These are phyloP conservation scores for Candida stauntonica DNA, from an alignment of 805 yeast species.

Conservation along the genomic window DNA sequence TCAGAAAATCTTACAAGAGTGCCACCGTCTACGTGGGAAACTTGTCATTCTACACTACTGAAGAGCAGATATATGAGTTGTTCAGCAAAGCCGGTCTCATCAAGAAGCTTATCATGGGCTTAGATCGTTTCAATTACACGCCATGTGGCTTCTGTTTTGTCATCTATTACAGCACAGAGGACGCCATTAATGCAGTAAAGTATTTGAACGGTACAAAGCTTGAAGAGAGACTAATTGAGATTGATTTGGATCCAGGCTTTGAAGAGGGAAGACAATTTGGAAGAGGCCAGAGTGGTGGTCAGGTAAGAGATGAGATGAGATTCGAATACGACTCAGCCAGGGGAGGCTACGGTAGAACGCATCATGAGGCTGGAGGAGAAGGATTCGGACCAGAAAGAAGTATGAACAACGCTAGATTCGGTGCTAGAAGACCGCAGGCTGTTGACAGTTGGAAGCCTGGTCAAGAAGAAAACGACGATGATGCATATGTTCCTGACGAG, in stretches of 20 bases:
- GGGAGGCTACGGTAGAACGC: slow-evolving; percentile 37
- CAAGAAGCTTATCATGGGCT: slow-evolving; percentile 85
- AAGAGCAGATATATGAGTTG: slow-evolving; percentile 88
- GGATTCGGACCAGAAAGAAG: slow-evolving; percentile 8
- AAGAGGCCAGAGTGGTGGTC: slow-evolving; percentile 90
- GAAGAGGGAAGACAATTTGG: slow-evolving; percentile 95
- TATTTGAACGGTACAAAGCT: slow-evolving; percentile 77
- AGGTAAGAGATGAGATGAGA: slow-evolving; percentile 66
- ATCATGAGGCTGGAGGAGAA: slow-evolving; percentile 5
- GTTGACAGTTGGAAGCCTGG: slow-evolving; percentile 24
- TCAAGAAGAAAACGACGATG: slow-evolving; percentile 10
- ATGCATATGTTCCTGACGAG: not conserved
- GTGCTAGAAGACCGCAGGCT: slow-evolving; percentile 28
- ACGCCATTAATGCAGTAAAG: slow-evolving; percentile 79
- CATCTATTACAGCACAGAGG: slow-evolving; percentile 61
- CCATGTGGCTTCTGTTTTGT: slow-evolving; percentile 98
- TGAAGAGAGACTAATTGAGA: slow-evolving; percentile 76
- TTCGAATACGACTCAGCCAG: slow-evolving; percentile 46
- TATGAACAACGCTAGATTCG: slow-evolving; percentile 26
- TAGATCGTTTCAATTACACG: slow-evolving; percentile 83
- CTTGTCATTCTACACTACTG: slow-evolving; percentile 84
- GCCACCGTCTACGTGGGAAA: slow-evolving; percentile 90
- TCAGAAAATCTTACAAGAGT: slow-evolving; percentile 61
- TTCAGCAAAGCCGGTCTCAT: slow-evolving; percentile 74
- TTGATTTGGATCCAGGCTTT: slow-evolving; percentile 95